Evolutionary conservation across 805 yeast genomes (phyloP), one percentile per base, ranked within the genome.

Genomic region (Maudiozyma pseudohumilis): DNA sequence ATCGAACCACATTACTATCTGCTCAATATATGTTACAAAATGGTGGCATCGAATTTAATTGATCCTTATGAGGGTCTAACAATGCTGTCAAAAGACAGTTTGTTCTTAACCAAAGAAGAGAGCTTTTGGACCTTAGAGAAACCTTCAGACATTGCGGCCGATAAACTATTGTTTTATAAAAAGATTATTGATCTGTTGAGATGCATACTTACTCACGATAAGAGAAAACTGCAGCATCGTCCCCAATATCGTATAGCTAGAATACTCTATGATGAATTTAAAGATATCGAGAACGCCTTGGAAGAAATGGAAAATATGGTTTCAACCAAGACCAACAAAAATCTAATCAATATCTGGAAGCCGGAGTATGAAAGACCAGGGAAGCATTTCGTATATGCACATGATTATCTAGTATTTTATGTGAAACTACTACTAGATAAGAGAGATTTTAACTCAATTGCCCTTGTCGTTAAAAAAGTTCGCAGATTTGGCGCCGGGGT

Each of bases 331-430:
- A 67, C 86, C 1, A 69, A 74, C 2, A 82, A 86, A 51, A 75
- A 80, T 9, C 68, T 92, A 27, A 75, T 88, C 1, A 80, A 75
- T 46, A 83, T 92, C 40, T 92, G 98, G 97, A 86, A 86, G 48
- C 94, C 96, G 0, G 95, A 87, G 34, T 58, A 68, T 48, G 98
- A 94, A 56, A 62, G 94, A 16, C 92, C 96, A 0, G 99, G 99
- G 0, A 85, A 83, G 48, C 96, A 89, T 59, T 89, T 87, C 55
- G 75, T 75, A 9, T 86, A 81, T 59, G 79, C 80, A 23, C 70
- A 67, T 45, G 74, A 77, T 38, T 89, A 92, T 52, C 72, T 84
- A 17, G 55, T 63, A 33, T 81, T 79, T 51, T 78, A 69, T 48
- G 69, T 81, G 33, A 71, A 70, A 17, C 50, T 88, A 18, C 56